Evolutionary conservation across 2,329 filamentous ascomycete species (phyloP).

Genomic region (Ceratocystis ficicola): DNA sequence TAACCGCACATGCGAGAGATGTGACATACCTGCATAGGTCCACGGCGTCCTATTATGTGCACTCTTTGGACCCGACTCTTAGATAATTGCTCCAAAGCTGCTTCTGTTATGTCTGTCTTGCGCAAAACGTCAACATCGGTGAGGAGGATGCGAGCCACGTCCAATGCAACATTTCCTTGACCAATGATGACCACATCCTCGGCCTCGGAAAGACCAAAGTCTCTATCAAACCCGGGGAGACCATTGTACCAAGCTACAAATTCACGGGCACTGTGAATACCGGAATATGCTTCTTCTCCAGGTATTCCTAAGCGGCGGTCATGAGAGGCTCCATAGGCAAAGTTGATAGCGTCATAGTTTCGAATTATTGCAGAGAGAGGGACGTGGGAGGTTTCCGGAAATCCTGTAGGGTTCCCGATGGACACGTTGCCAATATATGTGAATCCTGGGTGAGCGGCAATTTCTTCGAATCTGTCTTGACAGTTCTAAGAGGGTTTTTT

Average conservation of each 20-base stretch:
- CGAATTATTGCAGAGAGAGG: slow-evolving; percentile 52
- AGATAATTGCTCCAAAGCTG: slow-evolving; percentile 62
- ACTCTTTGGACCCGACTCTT: slow-evolving; percentile 66
- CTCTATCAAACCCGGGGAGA: slow-evolving; percentile 61
- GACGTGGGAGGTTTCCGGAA: slow-evolving; percentile 27
- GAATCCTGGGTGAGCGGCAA: slow-evolving; percentile 70
- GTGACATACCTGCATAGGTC: slow-evolving; percentile 58
- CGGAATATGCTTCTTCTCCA: slow-evolving; percentile 59
- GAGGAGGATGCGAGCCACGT: slow-evolving; percentile 80
- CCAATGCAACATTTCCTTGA: slow-evolving; percentile 90
- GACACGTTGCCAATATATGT: slow-evolving; percentile 84
- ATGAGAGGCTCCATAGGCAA: slow-evolving; percentile 81
- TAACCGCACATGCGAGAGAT: slow-evolving; percentile 26
- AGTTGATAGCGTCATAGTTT: slow-evolving; percentile 84
- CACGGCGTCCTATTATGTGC: slow-evolving; percentile 76
- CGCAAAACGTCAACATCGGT: slow-evolving; percentile 59
- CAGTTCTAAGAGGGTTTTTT: slow-evolving; percentile 54
- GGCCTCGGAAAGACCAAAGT: slow-evolving; percentile 54
- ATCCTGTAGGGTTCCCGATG: slow-evolving; percentile 45
- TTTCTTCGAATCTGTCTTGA: slow-evolving; percentile 82
- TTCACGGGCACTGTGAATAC: slow-evolving; percentile 75
- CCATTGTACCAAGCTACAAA: slow-evolving; percentile 99
- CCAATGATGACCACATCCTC: slow-evolving; percentile 82
- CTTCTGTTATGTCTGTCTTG: slow-evolving; percentile 79
- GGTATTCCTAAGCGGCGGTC: slow-evolving; percentile 69